Base-by-base conservation (phyloP, 164 flowering plant species). In the Protea cynaroides region DNA sequence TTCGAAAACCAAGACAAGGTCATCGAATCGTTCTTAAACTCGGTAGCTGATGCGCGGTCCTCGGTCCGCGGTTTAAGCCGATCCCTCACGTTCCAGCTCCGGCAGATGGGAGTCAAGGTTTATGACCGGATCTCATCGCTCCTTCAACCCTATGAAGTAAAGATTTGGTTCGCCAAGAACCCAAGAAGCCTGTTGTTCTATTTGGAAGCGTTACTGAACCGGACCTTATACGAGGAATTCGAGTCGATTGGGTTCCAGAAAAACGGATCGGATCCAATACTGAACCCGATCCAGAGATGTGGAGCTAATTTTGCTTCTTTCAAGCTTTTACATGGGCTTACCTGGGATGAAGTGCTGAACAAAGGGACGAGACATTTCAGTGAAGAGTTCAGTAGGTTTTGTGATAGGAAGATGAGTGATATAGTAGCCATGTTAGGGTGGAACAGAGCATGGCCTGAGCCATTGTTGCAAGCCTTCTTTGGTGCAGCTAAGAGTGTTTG, bases 391-490 rank as follows among this genome's bases (percentile, higher is more conserved):
- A 89, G 97, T 67, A 25, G 80, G 68, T 94, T 87, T 34, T 90
- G 97, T 51, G 98, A 94, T 59, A 64, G 86, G 80, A 94, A 94
- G 61, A 90, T 90, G 98, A 87, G 92, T 56, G 91, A 89, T 65
- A 82, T 90, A 34, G 91, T 86, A 37, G 76, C 75, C 2, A 82
- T 86, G 91, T 63, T 94, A 71, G 90, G 90, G 0, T 94, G 97
- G 98, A 86, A 74, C 67, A 67, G 89, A 54, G 93, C 93, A 9
- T 94, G 98, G 98, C 85, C 96, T 0, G 97, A 89, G 68, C 90
- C 83, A 36, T 69, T 94, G 51, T 58, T 94, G 70, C 92, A 87
- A 59, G 87, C 95, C 1, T 94, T 94, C 66, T 94, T 94, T 23
- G 74, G 80, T 4, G 98, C 97, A 25, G 87, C 98, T 0, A 90